Conservation (phyloP, 306 rosid species). For the Geum urbanum region DNA sequence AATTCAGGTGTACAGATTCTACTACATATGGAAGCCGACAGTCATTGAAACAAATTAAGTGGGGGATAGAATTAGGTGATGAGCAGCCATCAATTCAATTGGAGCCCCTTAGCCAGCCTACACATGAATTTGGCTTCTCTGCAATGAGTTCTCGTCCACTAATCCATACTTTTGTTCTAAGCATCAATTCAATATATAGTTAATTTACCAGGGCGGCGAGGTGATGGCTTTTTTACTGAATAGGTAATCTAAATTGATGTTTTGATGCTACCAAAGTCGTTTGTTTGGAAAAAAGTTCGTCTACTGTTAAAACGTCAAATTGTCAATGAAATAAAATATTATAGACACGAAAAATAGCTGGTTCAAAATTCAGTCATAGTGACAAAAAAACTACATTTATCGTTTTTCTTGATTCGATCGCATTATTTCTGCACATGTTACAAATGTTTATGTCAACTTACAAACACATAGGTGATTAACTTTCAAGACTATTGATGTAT, state of each 20-base stretch:
- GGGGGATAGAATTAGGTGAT: conserved; percentile 7
- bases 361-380: too few species aligned
- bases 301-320: neutral
- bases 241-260: neutral
- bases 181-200: too few species aligned
- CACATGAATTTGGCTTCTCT: conserved; percentile 9
- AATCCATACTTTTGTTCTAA: neutral
- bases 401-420: too few species aligned
- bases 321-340: neutral
- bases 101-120: neutral
- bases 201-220: too few species aligned
- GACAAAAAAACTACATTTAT: too few species aligned
- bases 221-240: neutral
- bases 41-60: neutral
- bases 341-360: too few species aligned
- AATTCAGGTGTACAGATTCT: neutral
- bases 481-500: too few species aligned
- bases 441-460: too few species aligned
- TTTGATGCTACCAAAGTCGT: neutral
- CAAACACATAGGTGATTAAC: too few species aligned
- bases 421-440: too few species aligned
- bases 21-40: conserved; percentile 9
- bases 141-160: conserved; percentile 11
- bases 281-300: neutral
- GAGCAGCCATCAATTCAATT: conserved; percentile 13